Evolutionary conservation across 169 alveolate species (phyloP).

Genomic region (Babesia microti): DNA sequence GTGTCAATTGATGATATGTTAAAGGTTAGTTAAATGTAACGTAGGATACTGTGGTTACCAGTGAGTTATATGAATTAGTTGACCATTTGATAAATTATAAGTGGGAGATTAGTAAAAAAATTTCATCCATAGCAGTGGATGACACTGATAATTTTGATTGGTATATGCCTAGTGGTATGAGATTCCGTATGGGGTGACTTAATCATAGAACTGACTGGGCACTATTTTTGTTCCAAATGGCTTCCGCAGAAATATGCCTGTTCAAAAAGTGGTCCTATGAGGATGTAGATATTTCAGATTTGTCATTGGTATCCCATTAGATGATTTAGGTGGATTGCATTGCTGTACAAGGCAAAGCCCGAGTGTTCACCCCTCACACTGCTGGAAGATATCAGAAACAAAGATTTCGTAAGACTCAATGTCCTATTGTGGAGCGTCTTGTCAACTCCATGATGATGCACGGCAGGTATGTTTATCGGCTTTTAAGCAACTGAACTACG

Average conservation of each 20-base stretch:
- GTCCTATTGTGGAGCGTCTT: slow-evolving; percentile 98
- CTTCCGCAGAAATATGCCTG: slow-evolving; percentile 75
- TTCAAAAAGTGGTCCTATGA: slow-evolving; percentile 95
- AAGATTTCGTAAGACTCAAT: slow-evolving; percentile 95
- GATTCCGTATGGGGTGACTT: too few species aligned
- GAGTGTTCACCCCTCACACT: slow-evolving; percentile 95
- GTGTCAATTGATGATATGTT: too few species aligned
- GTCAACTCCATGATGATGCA: slow-evolving; percentile 80
- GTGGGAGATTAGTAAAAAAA: too few species aligned
- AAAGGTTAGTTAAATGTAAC: too few species aligned
- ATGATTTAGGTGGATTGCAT: slow-evolving; percentile 76
- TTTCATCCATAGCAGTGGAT: too few species aligned
- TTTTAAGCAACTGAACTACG: background rate
- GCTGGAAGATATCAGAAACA: slow-evolving; percentile 97
- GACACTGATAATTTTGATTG: too few species aligned
- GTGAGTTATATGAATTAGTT: too few species aligned
- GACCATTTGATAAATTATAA: too few species aligned
- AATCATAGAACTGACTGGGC: too few species aligned
- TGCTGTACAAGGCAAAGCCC: slow-evolving; percentile 86
- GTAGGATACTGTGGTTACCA: too few species aligned
- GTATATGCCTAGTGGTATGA: too few species aligned
- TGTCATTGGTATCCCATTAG: slow-evolving; percentile 71
- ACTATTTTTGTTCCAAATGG: too few species aligned
- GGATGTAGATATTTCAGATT: slow-evolving; percentile 86
- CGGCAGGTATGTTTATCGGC: slow-evolving; percentile 47